Percentiles rank a stretch among this genome's conserved stretches.
phyloP scores from a whole-genome alignment of 192 early-diverging fungal genomes.

The Backusella morwellensis region DNA sequence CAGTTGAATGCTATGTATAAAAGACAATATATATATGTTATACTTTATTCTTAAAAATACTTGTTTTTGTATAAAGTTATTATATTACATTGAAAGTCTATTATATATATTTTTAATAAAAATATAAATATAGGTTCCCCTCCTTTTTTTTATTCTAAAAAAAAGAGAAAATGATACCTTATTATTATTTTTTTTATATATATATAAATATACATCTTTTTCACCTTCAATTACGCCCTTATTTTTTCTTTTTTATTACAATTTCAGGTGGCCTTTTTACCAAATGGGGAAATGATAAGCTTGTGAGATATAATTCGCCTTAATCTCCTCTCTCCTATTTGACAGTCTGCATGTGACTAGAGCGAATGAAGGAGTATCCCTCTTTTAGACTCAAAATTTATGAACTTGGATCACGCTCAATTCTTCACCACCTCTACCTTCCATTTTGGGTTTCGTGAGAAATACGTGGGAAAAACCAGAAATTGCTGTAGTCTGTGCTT shows the following conservation, averaged over 20 bases:
- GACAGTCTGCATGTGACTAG: slow-evolving; percentile 14
- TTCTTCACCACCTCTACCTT: slow-evolving; percentile 11
- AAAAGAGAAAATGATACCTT: neutral
- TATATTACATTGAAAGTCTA: slow-evolving; percentile 1
- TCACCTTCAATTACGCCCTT: neutral
- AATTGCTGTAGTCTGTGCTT: slow-evolving; percentile 2
- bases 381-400: neutral
- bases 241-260: neutral
- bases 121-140: neutral
- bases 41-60: slow-evolving; percentile 3
- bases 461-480: slow-evolving; percentile 16
- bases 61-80: slow-evolving; percentile 3
- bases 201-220: neutral
- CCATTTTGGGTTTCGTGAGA: slow-evolving; percentile 19
- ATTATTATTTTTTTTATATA: neutral
- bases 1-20: neutral
- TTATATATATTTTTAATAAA: slow-evolving; percentile 2
- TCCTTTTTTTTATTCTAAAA: neutral
- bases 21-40: neutral
- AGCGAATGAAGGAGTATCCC: slow-evolving; percentile 5
- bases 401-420: slow-evolving; percentile 16
- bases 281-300: slow-evolving; percentile 5
- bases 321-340: slow-evolving; percentile 7
- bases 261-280: slow-evolving; percentile 4
- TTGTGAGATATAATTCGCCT: slow-evolving; percentile 3